These are phyloP conservation scores for Hyaloscypha variabilis DNA, from an alignment of 495 filamentous ascomycete species.

Conservation along the genomic window DNA sequence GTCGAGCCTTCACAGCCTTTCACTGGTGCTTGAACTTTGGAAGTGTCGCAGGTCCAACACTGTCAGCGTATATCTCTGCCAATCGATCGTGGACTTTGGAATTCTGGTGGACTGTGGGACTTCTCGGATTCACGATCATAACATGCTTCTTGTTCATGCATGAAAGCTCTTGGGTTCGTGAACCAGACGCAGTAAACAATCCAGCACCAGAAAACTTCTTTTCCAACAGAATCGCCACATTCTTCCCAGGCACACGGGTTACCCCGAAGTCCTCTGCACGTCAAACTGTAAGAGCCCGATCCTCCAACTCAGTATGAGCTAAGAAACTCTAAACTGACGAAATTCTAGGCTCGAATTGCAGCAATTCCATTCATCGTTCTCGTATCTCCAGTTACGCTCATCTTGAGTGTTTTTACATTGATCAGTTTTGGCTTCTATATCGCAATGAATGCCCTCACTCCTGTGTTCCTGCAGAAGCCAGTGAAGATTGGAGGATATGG, in stretches of 20 bases:
- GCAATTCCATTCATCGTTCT: constrained; percentile 45
- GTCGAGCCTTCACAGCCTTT: constrained; percentile 44
- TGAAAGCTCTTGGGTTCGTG: constrained; percentile 42
- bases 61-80: constrained; percentile 48
- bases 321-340: constrained; percentile 24
- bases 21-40: constrained; percentile 46
- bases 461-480: constrained; percentile 49
- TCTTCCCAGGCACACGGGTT: constrained; percentile 44
- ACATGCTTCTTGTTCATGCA: constrained; percentile 44
- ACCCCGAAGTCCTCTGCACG: constrained; percentile 34
- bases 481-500: constrained; percentile 49
- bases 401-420: constrained; percentile 46
- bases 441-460: constrained; percentile 36
- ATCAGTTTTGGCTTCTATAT: constrained; percentile 51
- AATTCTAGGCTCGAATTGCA: constrained; percentile 27
- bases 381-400: constrained; percentile 45
- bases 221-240: constrained; percentile 45
- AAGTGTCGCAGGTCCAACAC: constrained; percentile 44
- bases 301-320: background rate
- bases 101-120: constrained; percentile 55
- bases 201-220: constrained; percentile 35
- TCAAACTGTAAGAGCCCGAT: constrained; percentile 33
- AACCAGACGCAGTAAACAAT: constrained; percentile 27
- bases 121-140: constrained; percentile 43
- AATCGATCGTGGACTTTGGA: constrained; percentile 44